A percentile compares a stretch with the other conserved stretches of the same genome.
Conservation (phyloP, 805 yeast genomes). For the Metschnikowia shivogae region DNA sequence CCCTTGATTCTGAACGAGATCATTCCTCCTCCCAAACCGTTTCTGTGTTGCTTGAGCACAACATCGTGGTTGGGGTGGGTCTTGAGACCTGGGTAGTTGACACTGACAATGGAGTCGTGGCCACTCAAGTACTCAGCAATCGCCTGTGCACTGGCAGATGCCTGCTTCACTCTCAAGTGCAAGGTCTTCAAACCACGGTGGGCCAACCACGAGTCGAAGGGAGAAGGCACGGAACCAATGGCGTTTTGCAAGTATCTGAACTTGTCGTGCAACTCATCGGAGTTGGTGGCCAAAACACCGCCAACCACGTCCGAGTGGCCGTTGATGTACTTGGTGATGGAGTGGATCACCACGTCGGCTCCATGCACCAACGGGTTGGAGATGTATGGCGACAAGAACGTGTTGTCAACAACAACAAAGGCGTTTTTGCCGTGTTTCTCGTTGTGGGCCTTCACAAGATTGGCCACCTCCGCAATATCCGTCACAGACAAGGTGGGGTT, state of each 20-base stretch:
- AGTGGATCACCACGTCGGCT: conserved; percentile 84
- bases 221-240: conserved; percentile 83
- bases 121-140: conserved; percentile 61
- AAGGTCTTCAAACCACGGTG: conserved; percentile 88
- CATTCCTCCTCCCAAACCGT: conserved; percentile 89
- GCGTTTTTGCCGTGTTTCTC: conserved; percentile 48
- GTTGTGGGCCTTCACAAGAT: conserved; percentile 45
- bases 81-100: conserved; percentile 80
- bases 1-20: conserved; percentile 83
- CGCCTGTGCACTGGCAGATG: conserved; percentile 59
- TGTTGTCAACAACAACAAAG: conserved; percentile 77
- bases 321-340: conserved; percentile 85
- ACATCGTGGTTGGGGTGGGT: conserved; percentile 59
- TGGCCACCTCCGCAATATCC: conserved; percentile 61
- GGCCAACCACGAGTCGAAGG: conserved; percentile 89
- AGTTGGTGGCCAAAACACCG: conserved; percentile 75
- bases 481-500: conserved; percentile 83
- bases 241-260: conserved; percentile 82
- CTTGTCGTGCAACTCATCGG: conserved; percentile 53
- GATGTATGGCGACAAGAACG: conserved; percentile 82
- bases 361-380: conserved; percentile 81
- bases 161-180: conserved; percentile 72
- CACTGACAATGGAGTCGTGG: conserved; percentile 54
- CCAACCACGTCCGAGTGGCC: conserved; percentile 91
- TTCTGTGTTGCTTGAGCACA: conserved; percentile 72